Conservation (phyloP, 257 asterid species). For the Mitragyna speciosa region DNA sequence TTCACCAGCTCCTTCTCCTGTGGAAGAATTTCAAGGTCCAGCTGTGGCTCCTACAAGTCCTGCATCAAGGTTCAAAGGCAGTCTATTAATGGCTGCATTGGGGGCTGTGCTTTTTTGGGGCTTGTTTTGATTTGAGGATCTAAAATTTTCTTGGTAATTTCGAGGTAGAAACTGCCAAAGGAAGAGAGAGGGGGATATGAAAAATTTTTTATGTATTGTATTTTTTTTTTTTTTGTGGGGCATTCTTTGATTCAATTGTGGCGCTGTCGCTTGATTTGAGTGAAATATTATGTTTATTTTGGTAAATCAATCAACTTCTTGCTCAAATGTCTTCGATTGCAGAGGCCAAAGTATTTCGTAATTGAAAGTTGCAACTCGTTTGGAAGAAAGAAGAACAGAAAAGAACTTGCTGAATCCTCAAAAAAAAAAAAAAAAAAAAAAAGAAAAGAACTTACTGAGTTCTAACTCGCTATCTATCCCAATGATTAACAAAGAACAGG, state of each 20-base stretch:
- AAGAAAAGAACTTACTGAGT: too few relatives aligned
- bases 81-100: constrained; percentile 27
- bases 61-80: constrained; percentile 31
- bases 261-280: background rate
- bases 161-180: background rate
- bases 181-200: too few relatives aligned
- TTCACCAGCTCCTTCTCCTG: constrained; percentile 71
- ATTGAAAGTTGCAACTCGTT: too few relatives aligned
- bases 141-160: too few relatives aligned
- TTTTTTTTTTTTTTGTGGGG: background rate
- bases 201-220: background rate
- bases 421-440: too few relatives aligned
- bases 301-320: background rate
- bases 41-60: constrained; percentile 53
- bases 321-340: background rate
- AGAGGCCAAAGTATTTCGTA: too few relatives aligned
- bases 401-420: too few relatives aligned
- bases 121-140: constrained; percentile 25
- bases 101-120: constrained; percentile 25
- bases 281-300: background rate
- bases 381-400: too few relatives aligned
- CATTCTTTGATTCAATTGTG: constrained; percentile 18
- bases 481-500: too few relatives aligned
- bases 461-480: too few relatives aligned
- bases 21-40: constrained; percentile 37